A percentile compares a stretch with the other conserved stretches of the same genome.
Conservation (phyloP, 2,329 filamentous ascomycete genomes). For the Teratosphaeria pseudoeucalypti region DNA sequence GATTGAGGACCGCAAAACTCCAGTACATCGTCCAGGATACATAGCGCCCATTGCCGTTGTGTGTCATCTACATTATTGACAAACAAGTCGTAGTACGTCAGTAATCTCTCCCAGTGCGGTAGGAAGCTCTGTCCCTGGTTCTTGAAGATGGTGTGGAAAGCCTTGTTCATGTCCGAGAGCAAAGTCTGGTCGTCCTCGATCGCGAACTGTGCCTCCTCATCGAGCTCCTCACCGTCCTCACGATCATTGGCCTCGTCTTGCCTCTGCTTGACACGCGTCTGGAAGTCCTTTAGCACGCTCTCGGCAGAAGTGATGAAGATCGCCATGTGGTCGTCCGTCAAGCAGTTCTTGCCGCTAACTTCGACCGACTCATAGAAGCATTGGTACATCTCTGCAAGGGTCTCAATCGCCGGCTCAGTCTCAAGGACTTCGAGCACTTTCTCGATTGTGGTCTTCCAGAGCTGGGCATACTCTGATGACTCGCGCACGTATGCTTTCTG, state of each 20-base stretch:
- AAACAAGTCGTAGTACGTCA: slow-evolving; percentile 77
- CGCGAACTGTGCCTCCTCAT: slow-evolving; percentile 75
- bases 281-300: slow-evolving; percentile 85
- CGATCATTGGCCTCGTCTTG: slow-evolving; percentile 74
- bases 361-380: slow-evolving; percentile 99
- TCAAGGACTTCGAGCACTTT: slow-evolving; percentile 89
- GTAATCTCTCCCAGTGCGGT: slow-evolving; percentile 74
- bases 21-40: slow-evolving; percentile 95
- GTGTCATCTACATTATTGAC: slow-evolving; percentile 78
- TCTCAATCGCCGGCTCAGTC: slow-evolving; percentile 91
- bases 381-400: slow-evolving; percentile 96
- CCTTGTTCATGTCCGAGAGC: slow-evolving; percentile 99
- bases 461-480: slow-evolving; percentile 65
- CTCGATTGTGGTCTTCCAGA: slow-evolving; percentile 78
- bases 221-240: slow-evolving; percentile 65
- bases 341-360: slow-evolving; percentile 75
- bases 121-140: slow-evolving; percentile 81
- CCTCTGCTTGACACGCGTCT: slow-evolving; percentile 70
- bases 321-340: slow-evolving; percentile 68
- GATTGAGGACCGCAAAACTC: slow-evolving; percentile 91
- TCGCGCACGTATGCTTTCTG: slow-evolving; percentile 80
- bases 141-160: slow-evolving; percentile 98
- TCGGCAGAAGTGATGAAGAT: slow-evolving; percentile 79
- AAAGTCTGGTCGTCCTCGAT: slow-evolving; percentile 96
- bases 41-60: slow-evolving; percentile 96